Evolutionary conservation across 202 grass and related monocot species (phyloP).

Genomic region (Brachypodium distachyon): DNA sequence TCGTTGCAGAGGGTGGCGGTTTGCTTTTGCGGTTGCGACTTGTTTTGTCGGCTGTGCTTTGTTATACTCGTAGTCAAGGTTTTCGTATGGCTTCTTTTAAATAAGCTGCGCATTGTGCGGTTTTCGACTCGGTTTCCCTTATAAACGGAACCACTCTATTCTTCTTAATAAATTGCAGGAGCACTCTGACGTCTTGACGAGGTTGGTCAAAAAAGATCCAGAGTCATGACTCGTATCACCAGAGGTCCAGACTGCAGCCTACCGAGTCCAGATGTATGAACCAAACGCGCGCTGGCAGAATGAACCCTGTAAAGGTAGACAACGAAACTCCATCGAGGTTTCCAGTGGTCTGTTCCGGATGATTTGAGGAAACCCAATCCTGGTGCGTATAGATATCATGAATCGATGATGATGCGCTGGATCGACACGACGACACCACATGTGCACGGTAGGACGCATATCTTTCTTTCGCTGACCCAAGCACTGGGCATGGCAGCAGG

Average conservation of each 20-base stretch:
- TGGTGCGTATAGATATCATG: too few relatives aligned
- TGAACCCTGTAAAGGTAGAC: not conserved
- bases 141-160: too few relatives aligned
- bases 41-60: too few relatives aligned
- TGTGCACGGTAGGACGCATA: not conserved
- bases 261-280: not conserved
- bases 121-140: too few relatives aligned
- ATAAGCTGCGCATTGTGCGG: too few relatives aligned
- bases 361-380: too few relatives aligned
- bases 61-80: too few relatives aligned
- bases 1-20: too few relatives aligned
- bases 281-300: not conserved
- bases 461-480: not conserved
- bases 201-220: not conserved
- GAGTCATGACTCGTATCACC: not conserved
- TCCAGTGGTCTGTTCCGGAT: not conserved
- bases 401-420: not conserved
- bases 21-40: too few relatives aligned
- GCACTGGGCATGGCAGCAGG: not conserved
- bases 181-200: too few relatives aligned
- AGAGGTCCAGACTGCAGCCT: not conserved
- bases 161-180: too few relatives aligned
- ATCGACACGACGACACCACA: not conserved
- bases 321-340: not conserved
- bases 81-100: too few relatives aligned